Percentiles rank a stretch among this genome's conserved stretches.
phyloP scores from a whole-genome alignment of 2,329 filamentous ascomycete genomes.

The Fusarium torulosum region DNA sequence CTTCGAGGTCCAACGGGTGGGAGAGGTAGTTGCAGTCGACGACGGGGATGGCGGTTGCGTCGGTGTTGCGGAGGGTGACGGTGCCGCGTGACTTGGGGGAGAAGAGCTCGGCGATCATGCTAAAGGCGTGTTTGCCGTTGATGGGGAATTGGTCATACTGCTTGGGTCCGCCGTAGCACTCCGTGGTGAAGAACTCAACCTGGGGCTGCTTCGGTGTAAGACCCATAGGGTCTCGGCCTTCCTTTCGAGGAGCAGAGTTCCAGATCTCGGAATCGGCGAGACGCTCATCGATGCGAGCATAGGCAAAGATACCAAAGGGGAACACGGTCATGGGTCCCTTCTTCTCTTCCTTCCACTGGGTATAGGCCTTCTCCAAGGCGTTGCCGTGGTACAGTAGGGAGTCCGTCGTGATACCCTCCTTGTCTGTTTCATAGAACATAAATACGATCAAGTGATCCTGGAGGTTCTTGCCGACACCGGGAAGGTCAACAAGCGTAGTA shows the following conservation, averaged over 20 bases:
- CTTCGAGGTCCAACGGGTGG: slow-evolving; percentile 69
- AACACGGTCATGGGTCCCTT: slow-evolving; percentile 70
- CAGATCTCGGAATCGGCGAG: slow-evolving; percentile 67
- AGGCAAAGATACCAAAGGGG: slow-evolving; percentile 73
- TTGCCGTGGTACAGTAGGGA: slow-evolving; percentile 65
- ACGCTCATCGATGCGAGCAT: slow-evolving; percentile 70
- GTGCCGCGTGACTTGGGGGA: slow-evolving; percentile 67
- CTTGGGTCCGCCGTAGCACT: slow-evolving; percentile 71
- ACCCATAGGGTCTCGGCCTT: slow-evolving; percentile 73
- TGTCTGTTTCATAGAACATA: slow-evolving; percentile 70
- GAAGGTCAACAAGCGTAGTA: slow-evolving; percentile 56
- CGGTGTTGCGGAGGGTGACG: slow-evolving; percentile 62
- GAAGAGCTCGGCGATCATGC: slow-evolving; percentile 69
- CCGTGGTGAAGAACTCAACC: slow-evolving; percentile 72
- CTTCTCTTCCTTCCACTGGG: slow-evolving; percentile 69
- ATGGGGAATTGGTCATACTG: slow-evolving; percentile 67
- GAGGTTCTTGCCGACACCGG: slow-evolving; percentile 64
- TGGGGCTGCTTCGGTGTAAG: slow-evolving; percentile 68
- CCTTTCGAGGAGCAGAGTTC: slow-evolving; percentile 60
- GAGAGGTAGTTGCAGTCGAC: slow-evolving; percentile 71
- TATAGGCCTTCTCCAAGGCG: slow-evolving; percentile 63
- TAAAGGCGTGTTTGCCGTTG: slow-evolving; percentile 67
- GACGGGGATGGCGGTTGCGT: slow-evolving; percentile 65
- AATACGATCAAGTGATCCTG: slow-evolving; percentile 67
- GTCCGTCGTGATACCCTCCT: slow-evolving; percentile 66